Evolutionary conservation across 2,329 filamentous ascomycete genomes (phyloP).

Genomic region (Ascochyta clinopodiicola): DNA sequence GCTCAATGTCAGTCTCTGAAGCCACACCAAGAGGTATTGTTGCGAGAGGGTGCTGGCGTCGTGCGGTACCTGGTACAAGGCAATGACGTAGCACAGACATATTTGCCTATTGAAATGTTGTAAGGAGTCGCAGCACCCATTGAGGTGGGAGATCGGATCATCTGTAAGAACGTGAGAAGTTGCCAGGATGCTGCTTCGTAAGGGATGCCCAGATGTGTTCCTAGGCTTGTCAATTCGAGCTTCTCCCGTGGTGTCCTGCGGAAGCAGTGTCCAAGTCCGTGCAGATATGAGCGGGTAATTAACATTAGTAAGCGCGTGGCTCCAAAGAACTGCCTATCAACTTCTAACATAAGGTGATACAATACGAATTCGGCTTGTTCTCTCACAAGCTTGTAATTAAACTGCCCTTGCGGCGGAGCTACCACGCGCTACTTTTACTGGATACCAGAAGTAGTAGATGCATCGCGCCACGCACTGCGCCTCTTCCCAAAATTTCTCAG

Average conservation of each 20-base stretch:
- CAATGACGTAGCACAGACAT: neutral
- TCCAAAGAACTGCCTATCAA: too few relatives aligned
- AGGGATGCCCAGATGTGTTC: neutral
- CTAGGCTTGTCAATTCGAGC: slow-evolving; percentile 1
- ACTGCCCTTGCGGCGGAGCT: too few relatives aligned
- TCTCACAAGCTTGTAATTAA: too few relatives aligned
- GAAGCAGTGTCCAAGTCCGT: too few relatives aligned
- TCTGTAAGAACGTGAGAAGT: neutral
- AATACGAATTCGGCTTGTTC: too few relatives aligned
- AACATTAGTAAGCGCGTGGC: too few relatives aligned
- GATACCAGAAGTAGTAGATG: neutral
- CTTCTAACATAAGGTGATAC: too few relatives aligned
- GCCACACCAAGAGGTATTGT: too few relatives aligned
- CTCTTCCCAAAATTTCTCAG: neutral
- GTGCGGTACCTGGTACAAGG: neutral
- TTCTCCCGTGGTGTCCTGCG: too few relatives aligned
- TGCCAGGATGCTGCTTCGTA: neutral
- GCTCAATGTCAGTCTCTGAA: neutral
- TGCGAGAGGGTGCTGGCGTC: neutral
- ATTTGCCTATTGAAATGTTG: neutral
- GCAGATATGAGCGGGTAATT: too few relatives aligned
- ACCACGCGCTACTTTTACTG: neutral
- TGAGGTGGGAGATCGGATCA: neutral
- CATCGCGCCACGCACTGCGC: neutral
- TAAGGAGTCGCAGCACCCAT: neutral